phyloP scores from a whole-genome alignment of 305 asterid genomes.

The Andrographis paniculata region DNA sequence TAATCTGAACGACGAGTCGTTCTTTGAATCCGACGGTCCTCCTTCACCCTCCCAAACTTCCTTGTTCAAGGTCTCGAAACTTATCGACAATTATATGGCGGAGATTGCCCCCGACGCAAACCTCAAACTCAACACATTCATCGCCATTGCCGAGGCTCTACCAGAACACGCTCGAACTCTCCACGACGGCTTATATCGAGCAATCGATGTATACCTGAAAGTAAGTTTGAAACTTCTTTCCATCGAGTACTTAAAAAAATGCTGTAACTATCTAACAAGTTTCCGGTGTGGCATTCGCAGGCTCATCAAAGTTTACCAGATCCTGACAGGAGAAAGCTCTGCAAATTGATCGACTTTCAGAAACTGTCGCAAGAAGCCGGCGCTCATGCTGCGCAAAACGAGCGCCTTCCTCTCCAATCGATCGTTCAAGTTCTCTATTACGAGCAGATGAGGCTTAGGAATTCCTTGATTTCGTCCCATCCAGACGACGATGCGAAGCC shows the following conservation, averaged over 20 bases:
- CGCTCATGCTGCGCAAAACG: conserved; percentile 95
- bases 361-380: conserved; percentile 91
- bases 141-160: conserved; percentile 65
- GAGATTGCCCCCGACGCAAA: conserved; percentile 90
- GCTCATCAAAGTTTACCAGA: conserved; percentile 82
- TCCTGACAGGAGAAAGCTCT: conserved; percentile 64
- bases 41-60: conserved; percentile 73
- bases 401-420: conserved; percentile 91
- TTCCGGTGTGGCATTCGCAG: conserved; percentile 27
- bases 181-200: conserved; percentile 78
- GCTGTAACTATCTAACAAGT: conserved; percentile 6
- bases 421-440: conserved; percentile 86
- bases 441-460: conserved; percentile 82
- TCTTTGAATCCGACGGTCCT: conserved; percentile 50
- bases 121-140: conserved; percentile 59
- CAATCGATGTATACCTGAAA: conserved; percentile 86
- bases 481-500: conserved; percentile 82
- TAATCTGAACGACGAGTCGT: conserved; percentile 60
- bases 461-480: conserved; percentile 50
- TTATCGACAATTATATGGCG: conserved; percentile 72
- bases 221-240: conserved; percentile 32
- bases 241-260: too few relatives aligned
- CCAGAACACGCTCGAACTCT: conserved; percentile 70
- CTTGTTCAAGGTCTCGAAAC: conserved; percentile 61
- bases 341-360: conserved; percentile 85